These are phyloP conservation scores for Penicillium arizonense DNA, from an alignment of 495 filamentous ascomycete genomes.

Conservation along the genomic window DNA sequence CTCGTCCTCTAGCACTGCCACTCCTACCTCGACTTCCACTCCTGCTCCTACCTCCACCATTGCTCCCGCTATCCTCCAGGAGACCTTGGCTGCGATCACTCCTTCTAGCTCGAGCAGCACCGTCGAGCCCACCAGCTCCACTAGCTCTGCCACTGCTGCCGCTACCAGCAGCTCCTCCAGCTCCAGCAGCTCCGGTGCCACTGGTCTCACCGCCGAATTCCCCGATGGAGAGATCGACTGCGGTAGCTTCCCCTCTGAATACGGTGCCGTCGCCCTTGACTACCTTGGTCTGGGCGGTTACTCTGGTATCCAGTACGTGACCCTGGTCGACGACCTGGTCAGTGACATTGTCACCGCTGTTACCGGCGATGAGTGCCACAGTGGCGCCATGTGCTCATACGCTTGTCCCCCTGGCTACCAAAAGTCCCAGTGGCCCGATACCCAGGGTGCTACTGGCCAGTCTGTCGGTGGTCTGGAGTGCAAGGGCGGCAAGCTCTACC, in stretches of 20 bases:
- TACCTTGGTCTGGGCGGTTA: conserved; percentile 73
- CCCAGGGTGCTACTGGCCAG: conserved; percentile 78
- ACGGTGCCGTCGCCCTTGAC: conserved; percentile 71
- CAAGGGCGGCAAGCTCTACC: conserved; percentile 68
- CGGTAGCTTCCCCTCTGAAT: conserved; percentile 71
- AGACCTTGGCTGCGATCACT: conserved; percentile 21
- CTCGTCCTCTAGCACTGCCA: conserved; percentile 19
- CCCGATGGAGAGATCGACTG: conserved; percentile 75
- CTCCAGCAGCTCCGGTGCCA: conserved; percentile 34
- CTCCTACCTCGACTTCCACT: conserved; percentile 18
- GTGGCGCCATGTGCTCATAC: conserved; percentile 82
- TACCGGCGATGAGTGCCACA: conserved; percentile 51
- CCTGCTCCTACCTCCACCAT: conserved; percentile 18
- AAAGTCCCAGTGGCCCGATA: conserved; percentile 86
- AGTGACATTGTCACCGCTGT: conserved; percentile 65
- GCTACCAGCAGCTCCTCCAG: conserved; percentile 19
- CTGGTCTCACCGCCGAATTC: conserved; percentile 67
- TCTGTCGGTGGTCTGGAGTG: conserved; percentile 88
- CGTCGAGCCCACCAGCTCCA: conserved; percentile 10
- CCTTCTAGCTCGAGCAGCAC: conserved; percentile 15
- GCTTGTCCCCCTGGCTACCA: conserved; percentile 89
- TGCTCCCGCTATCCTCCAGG: conserved; percentile 29
- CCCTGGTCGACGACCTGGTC: conserved; percentile 34
- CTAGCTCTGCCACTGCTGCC: conserved; percentile 10
- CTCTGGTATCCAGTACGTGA: conserved; percentile 72